Evolutionary conservation across 352 stramenopile genomes (phyloP).

Genomic region (Globisporangium megalacanthum): DNA sequence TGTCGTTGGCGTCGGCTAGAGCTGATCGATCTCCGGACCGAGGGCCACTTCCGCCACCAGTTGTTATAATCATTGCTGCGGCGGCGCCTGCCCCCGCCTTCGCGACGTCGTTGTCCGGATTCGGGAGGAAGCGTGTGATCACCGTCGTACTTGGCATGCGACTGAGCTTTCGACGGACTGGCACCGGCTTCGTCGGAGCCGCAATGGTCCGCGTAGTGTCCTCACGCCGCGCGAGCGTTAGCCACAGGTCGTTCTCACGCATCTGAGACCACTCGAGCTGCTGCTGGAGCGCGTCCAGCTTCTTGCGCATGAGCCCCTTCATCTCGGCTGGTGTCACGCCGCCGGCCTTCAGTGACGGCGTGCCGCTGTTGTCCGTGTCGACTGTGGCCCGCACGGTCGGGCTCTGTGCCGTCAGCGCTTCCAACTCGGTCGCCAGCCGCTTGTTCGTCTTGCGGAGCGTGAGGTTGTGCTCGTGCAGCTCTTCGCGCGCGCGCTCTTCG

Average conservation of each 20-base stretch:
- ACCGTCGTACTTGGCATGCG: slow-evolving; percentile 61
- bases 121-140: slow-evolving; percentile 34
- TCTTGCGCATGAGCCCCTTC: slow-evolving; percentile 38
- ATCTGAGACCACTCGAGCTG: slow-evolving; percentile 60
- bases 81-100: neutral
- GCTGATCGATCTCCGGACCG: neutral
- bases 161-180: slow-evolving; percentile 41
- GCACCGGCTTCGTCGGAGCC: slow-evolving; percentile 13
- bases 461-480: slow-evolving; percentile 70
- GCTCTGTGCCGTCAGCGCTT: slow-evolving; percentile 18
- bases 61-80: too few species aligned
- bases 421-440: slow-evolving; percentile 52
- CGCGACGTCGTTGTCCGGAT: slow-evolving; percentile 15
- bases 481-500: slow-evolving; percentile 61
- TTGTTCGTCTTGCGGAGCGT: slow-evolving; percentile 74
- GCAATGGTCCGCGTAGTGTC: neutral
- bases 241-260: slow-evolving; percentile 56
- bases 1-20: neutral
- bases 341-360: slow-evolving; percentile 1
- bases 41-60: neutral
- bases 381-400: too few species aligned
- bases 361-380: neutral
- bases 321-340: slow-evolving; percentile 19
- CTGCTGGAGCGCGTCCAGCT: slow-evolving; percentile 32
- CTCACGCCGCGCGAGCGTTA: slow-evolving; percentile 25